Evolutionary conservation across 108 stramenopile genomes (phyloP).

Genomic region (Nannochloropsis gaditana): DNA sequence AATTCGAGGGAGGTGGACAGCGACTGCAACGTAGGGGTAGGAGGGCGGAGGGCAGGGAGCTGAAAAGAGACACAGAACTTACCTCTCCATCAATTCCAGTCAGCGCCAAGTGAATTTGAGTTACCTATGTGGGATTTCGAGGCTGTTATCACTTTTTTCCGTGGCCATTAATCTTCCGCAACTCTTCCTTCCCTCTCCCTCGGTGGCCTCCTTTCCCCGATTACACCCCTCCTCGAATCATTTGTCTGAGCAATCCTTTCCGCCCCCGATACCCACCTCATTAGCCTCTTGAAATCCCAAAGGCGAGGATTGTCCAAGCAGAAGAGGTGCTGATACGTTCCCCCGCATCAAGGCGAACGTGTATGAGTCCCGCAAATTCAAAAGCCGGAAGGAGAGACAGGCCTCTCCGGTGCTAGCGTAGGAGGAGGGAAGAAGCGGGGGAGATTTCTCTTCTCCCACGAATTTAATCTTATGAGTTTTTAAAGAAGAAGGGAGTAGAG

Average conservation of each 20-base stretch:
- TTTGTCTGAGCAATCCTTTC: not conserved
- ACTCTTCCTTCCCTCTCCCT: not conserved
- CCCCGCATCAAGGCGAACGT: not conserved
- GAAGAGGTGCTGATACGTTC: not conserved
- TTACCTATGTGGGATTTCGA: not conserved
- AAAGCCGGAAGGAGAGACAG: not conserved
- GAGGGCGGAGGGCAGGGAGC: no score
- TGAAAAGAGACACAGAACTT: not conserved
- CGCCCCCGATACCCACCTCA: not conserved
- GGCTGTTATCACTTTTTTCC: not conserved
- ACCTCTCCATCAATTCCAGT: not conserved
- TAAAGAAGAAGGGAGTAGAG: not conserved
- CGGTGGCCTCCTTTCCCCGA: not conserved
- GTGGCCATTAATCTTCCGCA: not conserved
- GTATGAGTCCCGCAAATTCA: not conserved
- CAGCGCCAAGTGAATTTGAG: not conserved
- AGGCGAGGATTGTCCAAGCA: not conserved
- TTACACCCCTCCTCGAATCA: not conserved
- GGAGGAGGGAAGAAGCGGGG: not conserved
- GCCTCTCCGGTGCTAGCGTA: not conserved
- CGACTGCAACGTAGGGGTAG: no score
- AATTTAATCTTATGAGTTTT: not conserved
- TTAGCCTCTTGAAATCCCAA: not conserved
- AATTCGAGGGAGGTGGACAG: no score
- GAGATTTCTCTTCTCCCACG: not conserved